These are phyloP conservation scores for Dothistroma pini DNA, from an alignment of 2,329 filamentous ascomycete species.

Conservation along the genomic window DNA sequence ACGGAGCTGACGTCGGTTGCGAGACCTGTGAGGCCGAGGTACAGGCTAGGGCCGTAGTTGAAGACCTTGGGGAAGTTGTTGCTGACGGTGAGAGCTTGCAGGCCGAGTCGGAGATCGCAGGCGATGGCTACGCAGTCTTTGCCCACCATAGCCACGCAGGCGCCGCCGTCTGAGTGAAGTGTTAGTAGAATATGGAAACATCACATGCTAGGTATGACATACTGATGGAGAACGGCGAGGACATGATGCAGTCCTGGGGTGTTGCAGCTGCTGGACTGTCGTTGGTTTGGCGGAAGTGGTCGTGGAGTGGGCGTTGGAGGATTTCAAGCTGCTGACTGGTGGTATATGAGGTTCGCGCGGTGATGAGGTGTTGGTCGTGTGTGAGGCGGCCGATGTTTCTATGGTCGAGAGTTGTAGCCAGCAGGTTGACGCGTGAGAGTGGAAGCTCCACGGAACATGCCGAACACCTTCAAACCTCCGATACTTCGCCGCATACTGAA, in stretches of 20 bases:
- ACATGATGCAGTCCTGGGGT: conserved; percentile 49
- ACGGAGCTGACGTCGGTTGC: conserved; percentile 95
- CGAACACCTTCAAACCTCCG: background rate
- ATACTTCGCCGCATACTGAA: background rate
- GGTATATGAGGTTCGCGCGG: background rate
- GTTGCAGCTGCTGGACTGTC: conserved; percentile 3
- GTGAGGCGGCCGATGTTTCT: conserved; percentile 1
- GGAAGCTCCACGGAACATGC: conserved; percentile 9
- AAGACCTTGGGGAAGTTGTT: conserved; percentile 99
- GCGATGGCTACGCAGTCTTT: conserved; percentile 99
- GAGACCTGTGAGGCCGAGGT: conserved; percentile 91
- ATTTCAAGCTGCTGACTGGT: background rate
- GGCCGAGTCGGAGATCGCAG: conserved; percentile 94
- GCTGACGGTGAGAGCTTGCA: conserved; percentile 93
- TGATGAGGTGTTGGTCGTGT: background rate
- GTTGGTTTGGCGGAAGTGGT: background rate
- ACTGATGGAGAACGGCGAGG: conserved; percentile 96
- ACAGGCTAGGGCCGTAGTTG: conserved; percentile 84
- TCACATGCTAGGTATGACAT: conserved; percentile 35
- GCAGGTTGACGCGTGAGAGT: conserved; percentile 1
- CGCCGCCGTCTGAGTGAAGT: conserved; percentile 65
- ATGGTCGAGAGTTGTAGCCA: conserved; percentile 2
- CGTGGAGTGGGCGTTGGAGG: background rate
- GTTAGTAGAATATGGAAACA: conserved; percentile 9
- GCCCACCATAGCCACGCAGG: conserved; percentile 97